phyloP scores from a whole-genome alignment of 2,329 filamentous ascomycete species.

The Fusarium verrucosum region DNA sequence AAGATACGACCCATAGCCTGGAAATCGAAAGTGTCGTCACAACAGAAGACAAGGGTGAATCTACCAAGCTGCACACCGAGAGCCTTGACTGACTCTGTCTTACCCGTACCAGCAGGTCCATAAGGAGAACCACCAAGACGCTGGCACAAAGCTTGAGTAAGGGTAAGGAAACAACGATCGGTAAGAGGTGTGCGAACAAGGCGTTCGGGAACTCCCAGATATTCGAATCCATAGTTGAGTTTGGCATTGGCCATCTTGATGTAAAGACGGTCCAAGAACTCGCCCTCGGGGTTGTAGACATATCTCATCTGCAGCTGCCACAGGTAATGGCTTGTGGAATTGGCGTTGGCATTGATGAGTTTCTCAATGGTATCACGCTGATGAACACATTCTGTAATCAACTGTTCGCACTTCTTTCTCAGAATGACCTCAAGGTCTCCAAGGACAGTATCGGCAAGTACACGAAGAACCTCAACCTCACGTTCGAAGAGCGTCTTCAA shows the following conservation, averaged over 20 bases:
- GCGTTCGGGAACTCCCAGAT: conserved; percentile 93
- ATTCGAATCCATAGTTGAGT: conserved; percentile 97
- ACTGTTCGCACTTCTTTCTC: conserved; percentile 96
- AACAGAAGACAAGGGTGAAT: conserved; percentile 99
- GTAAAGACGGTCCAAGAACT: conserved; percentile 81
- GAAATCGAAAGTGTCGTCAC: conserved; percentile 99
- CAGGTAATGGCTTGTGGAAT: conserved; percentile 80
- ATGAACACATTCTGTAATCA: conserved; percentile 98
- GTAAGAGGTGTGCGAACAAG: conserved; percentile 97
- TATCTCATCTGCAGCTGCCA: conserved; percentile 99
- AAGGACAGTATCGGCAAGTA: conserved; percentile 88
- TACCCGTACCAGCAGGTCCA: conserved; percentile 95
- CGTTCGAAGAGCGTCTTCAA: conserved; percentile 79
- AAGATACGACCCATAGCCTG: conserved; percentile 99
- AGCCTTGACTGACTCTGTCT: conserved; percentile 98
- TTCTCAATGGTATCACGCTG: conserved; percentile 94
- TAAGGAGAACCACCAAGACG: conserved; percentile 96
- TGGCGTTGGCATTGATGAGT: conserved; percentile 79
- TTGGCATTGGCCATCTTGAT: conserved; percentile 98
- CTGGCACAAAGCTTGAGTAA: conserved; percentile 95
- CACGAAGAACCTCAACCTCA: conserved; percentile 83
- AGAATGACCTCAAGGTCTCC: conserved; percentile 87
- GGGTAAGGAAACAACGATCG: conserved; percentile 96
- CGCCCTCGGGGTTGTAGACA: conserved; percentile 83
- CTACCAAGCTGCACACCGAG: conserved; percentile 94